Evolutionary conservation across 257 asterid species (phyloP), one percentile per base, ranked within the genome.

Genomic region (Nicotiana tomentosiformis): DNA sequence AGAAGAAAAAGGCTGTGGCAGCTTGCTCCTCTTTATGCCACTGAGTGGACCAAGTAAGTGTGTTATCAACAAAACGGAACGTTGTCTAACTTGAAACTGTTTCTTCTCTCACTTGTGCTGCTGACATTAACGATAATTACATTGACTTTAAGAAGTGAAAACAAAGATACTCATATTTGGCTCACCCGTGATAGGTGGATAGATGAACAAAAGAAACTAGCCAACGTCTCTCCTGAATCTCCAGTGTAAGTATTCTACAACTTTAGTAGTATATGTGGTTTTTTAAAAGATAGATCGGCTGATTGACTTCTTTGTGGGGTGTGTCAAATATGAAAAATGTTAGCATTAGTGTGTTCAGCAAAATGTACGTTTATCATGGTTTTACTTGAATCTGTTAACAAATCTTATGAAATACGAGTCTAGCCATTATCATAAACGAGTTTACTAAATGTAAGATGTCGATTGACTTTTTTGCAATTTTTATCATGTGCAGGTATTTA

Each of bases 1-100:
- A 91, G 88, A 84, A 87, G 97, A 87, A 93, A 87, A 87, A 87
- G 97, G 89, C 90, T 95, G 56, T 95, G 99, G 99, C 99, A 94
- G 89, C 88, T 95, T 46, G 82, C 90, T 85, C 99, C 99, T 53
- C 86, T 93, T 83, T 77, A n/a, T 84, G 68, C 77, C 39, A 82
- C 88, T 66, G 97, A 93, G 79, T 95, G 99, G 99, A 82, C 89
- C 83, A 87, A 84, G 99, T 95, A 90, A 95, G 98, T 88, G 72
- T 57, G 16, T 78, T 29, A 56, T 32, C 77, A 53, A 66, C 33
- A 37, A n/a, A 26, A 51, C 23, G 49, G 35, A 29, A 1, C 18
- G 51, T 69, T 46, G 43, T 78, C 53, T 20, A 9, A 15, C 68
- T 84, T 74, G 69, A 37, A 72, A 76, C 16, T 78, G 3, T 66